Percentiles rank a stretch among this genome's conserved stretches.
These are phyloP conservation scores for Trametes cingulata DNA, from an alignment of 768 basidiomycete genomes.

Conservation along the genomic window DNA sequence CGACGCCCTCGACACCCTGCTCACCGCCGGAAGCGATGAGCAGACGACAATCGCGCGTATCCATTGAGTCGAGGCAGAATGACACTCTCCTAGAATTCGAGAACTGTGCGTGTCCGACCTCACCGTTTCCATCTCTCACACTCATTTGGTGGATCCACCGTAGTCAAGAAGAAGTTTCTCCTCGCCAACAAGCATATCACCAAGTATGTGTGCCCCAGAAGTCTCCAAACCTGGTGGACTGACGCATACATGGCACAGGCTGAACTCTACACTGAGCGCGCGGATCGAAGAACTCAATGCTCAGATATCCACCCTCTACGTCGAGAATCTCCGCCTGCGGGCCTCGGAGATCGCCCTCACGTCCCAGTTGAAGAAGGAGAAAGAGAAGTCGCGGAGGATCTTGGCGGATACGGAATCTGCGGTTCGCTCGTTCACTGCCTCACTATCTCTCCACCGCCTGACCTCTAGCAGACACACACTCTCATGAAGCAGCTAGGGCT, in stretches of 20 bases:
- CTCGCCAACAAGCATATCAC: conserved; percentile 92
- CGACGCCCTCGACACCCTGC: conserved; percentile 11
- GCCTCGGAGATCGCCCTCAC: conserved; percentile 78
- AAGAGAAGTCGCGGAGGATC: conserved; percentile 71
- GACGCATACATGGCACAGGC: conserved; percentile 41
- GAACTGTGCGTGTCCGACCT: conserved; percentile 58
- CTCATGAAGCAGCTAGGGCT: conserved; percentile 65
- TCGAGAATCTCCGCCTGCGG: conserved; percentile 80
- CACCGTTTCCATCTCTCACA: conserved; percentile 14
- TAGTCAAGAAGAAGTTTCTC: conserved; percentile 92
- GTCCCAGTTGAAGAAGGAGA: conserved; percentile 77
- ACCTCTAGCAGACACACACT: conserved; percentile 27
- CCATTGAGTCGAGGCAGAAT: conserved; percentile 65
- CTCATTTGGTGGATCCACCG: conserved; percentile 14
- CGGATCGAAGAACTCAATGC: conserved; percentile 83
- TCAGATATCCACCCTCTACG: conserved; percentile 78
- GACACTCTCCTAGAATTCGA: conserved; percentile 85
- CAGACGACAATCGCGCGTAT: conserved; percentile 43
- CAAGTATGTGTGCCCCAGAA: conserved; percentile 48
- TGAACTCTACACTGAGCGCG: conserved; percentile 83
- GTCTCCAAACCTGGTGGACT: background rate
- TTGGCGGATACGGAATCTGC: conserved; percentile 74
- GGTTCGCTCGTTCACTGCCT: conserved; percentile 41
- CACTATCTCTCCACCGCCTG: background rate
- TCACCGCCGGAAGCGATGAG: conserved; percentile 35